Percentiles rank a stretch among this genome's conserved stretches.
Evolutionary conservation across 768 basidiomycete species (phyloP).

Genomic region (Imleria badia): DNA sequence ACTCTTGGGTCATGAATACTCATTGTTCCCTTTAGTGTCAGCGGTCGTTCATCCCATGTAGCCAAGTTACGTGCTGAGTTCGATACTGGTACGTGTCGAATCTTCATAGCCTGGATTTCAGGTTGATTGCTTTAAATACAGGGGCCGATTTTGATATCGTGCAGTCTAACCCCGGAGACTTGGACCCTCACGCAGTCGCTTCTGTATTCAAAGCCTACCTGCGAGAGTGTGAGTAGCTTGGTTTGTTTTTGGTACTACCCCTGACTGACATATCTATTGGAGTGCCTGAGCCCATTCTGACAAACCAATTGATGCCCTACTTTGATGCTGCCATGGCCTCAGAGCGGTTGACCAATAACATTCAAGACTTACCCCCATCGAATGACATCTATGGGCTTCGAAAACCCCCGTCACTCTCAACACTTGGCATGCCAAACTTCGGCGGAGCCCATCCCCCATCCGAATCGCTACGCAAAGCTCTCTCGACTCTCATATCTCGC

Average conservation of each 20-base stretch:
- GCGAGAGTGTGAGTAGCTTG: slow-evolving; percentile 73
- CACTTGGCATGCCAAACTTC: slow-evolving; percentile 71
- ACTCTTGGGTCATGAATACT: neutral
- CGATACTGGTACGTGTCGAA: slow-evolving; percentile 58
- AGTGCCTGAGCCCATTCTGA: slow-evolving; percentile 91
- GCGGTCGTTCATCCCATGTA: slow-evolving; percentile 81
- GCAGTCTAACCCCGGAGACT: slow-evolving; percentile 75
- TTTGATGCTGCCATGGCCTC: slow-evolving; percentile 77
- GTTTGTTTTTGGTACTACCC: neutral
- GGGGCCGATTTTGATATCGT: slow-evolving; percentile 87
- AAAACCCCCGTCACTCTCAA: slow-evolving; percentile 79
- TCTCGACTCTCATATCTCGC: slow-evolving; percentile 62
- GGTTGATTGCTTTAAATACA: slow-evolving; percentile 28
- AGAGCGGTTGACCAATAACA: slow-evolving; percentile 41
- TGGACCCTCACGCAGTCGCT: slow-evolving; percentile 94
- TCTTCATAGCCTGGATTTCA: neutral
- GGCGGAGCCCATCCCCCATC: slow-evolving; percentile 62
- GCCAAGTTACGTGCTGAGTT: slow-evolving; percentile 75
- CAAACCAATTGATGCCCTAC: slow-evolving; percentile 61
- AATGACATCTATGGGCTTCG: slow-evolving; percentile 46
- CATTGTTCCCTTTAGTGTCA: slow-evolving; percentile 52
- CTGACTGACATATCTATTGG: slow-evolving; percentile 10
- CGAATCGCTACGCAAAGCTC: slow-evolving; percentile 50
- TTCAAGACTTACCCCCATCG: slow-evolving; percentile 32
- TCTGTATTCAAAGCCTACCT: slow-evolving; percentile 91